Evolutionary conservation across 1,284 basidiomycete genomes (phyloP), one percentile per base, ranked within the genome.

Genomic region (Naganishia liquefaciens): DNA sequence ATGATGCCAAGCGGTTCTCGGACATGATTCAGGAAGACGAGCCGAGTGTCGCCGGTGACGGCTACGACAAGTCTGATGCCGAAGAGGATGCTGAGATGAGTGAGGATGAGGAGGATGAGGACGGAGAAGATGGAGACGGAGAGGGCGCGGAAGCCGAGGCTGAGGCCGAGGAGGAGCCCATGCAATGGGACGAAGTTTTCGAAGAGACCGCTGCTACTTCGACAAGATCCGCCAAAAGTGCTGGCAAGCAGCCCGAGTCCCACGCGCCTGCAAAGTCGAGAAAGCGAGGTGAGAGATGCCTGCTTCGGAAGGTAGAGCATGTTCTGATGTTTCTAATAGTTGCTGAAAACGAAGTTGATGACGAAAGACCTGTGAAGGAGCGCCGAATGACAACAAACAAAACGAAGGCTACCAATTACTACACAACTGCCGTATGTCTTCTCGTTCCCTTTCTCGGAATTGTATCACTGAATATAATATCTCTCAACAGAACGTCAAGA

Each of bases 371-470:
- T 17, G 47, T 67, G 21, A 71, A 73, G 69, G 92, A 91, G 78
- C 75, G 84, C 30, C 88, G 93, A 25, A 89, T 93, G 89, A 94
- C 85, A 70, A 95, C 93, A 2, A 91, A 87, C 82, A 96, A 95
- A 89, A 88, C 87, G 81, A 94, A 92, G 80, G 86, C 91, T 19
- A 84, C 85, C 66, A 98, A 98, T 81, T 99, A 93, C 82, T 97
- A 92, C 81, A 87, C 88, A 7, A 83, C 76, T 53, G 85, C 89
- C 2, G 62, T 67, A 51, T 57, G 44, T 62, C 15, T 19, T 27
- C 7, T 42, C 17, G 2, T 5, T 27, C 5, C 21, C 25, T 37
- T 40, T 5, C 6, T 2, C 2, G 7, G 10, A 7, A 37, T 13
- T 17, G 43, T 39, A 28, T 49, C 15, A 5, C 27, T 46, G 21